phyloP scores from a whole-genome alignment of 192 early-diverging fungal genomes.

The Umbelopsis isabellina region DNA sequence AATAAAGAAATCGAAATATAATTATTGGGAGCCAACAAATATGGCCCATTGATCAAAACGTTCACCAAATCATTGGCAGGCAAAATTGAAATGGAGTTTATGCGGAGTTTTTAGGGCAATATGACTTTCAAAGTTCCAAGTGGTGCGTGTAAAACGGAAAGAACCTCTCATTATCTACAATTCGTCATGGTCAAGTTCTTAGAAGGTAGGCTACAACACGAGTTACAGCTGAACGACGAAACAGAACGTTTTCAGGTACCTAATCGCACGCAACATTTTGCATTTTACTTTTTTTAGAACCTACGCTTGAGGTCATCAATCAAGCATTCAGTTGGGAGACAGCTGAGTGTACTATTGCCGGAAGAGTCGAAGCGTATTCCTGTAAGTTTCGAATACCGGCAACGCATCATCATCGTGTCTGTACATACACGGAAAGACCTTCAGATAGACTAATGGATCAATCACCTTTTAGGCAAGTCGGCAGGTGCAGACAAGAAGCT shows the following conservation, averaged over 20 bases:
- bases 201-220: not conserved
- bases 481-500: constrained; percentile 95
- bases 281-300: constrained; percentile 35
- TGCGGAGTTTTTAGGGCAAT: constrained; percentile 15
- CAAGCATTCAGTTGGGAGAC: constrained; percentile 82
- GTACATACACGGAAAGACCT: not conserved
- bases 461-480: constrained; percentile 72
- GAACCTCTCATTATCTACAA: not conserved
- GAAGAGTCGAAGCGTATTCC: constrained; percentile 91
- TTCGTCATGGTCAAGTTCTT: constrained; percentile 16
- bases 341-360: constrained; percentile 81
- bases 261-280: not conserved
- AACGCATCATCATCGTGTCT: no score
- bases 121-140: not conserved
- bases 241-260: not conserved
- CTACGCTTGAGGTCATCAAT: constrained; percentile 85
- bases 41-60: not conserved
- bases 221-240: no score
- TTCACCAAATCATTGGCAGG: constrained; percentile 1
- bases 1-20: not conserved
- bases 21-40: no score
- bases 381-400: constrained; percentile 63
- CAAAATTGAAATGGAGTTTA: not conserved
- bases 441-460: not conserved
- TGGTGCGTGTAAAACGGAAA: not conserved